Base-by-base conservation (phyloP, 2,329 filamentous ascomycete genomes). In the Ustulina deusta region DNA sequence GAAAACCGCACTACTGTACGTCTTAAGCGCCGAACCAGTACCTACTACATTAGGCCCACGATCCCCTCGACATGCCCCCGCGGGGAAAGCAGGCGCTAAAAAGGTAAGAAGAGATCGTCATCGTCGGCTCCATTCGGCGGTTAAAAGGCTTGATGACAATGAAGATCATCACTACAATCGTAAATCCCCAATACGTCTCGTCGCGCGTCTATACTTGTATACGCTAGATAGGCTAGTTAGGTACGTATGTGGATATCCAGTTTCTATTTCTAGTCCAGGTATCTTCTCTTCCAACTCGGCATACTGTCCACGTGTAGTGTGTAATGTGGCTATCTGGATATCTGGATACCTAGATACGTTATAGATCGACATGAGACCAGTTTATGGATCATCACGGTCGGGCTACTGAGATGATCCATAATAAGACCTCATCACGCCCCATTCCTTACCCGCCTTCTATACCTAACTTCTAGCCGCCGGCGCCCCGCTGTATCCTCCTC, bases 401-500 rank as follows among this genome's bases (percentile, higher is more conserved):
- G n/a, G 27, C 11, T 17, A 25, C 42, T 29, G 42, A 48, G n/a
- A 60, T n/a, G 29, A 1, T 29, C 40, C 40, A 22, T 51, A 22
- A 61, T 32, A 51, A 25, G 5, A 2, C 34, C 10, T 25, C 17
- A n/a, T 55, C 51, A 36, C n/a, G n/a, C 9, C 10, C n/a, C 2
- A 44, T 44, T n/a, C 2, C 9, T 44, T 13, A 29, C 22, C n/a
- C 22, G 22, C 54, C 20, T 7, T 13, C 58, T 5, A 48, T 36
- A 1, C 29, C 22, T 1, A 32, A 29, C 51, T 7, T 25, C 78
- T 65, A 78, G 72, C 54, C 72, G 68, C 76, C 77, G 38, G 75
- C 74, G 46, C 78, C 76, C n/a, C 75, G 81, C 74, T 88, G 86
- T 86, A 93, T 84, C 75, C 86, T 85, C 80, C 86, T 89, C 67